Conservation (phyloP, 2,329 filamentous ascomycete genomes). For the Chaetomiaceae sp. region DNA sequence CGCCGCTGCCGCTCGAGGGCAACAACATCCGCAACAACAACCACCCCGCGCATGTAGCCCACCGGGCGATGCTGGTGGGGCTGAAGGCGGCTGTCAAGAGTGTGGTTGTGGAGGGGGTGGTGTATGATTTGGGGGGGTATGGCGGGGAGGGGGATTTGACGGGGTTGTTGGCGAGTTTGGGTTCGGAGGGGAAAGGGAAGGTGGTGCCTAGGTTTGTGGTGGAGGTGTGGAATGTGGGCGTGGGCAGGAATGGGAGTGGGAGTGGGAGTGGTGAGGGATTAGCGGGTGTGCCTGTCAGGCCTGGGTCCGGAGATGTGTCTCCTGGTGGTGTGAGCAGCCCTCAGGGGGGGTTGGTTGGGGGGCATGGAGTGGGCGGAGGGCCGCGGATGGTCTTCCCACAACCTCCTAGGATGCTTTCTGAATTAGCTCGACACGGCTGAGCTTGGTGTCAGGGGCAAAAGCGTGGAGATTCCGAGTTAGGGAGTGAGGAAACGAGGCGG, state of each 20-base stretch:
- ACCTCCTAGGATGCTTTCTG: no score
- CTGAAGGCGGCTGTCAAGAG: slow-evolving; percentile 26
- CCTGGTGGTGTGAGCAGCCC: no score
- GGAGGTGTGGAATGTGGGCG: slow-evolving; percentile 8
- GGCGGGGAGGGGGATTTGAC: slow-evolving; percentile 29
- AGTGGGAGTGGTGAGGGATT: not conserved
- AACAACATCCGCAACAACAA: no score
- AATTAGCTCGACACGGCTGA: no score
- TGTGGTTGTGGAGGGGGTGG: slow-evolving; percentile 25
- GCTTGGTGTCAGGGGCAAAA: no score
- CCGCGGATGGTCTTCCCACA: no score
- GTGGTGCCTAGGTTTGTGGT: slow-evolving; percentile 16
- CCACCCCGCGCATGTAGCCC: not conserved
- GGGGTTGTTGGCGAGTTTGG: slow-evolving; percentile 22
- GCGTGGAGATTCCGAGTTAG: no score
- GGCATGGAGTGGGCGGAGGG: no score
- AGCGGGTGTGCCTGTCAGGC: no score
- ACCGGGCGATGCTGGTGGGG: not conserved
- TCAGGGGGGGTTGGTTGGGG: no score
- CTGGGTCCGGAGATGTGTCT: no score
- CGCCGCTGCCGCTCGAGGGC: not conserved
- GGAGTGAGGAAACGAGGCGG: no score
- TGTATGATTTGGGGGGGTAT: slow-evolving; percentile 31
- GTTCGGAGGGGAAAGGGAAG: not conserved
- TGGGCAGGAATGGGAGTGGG: not conserved